Evolutionary conservation across 75 land plant species (phyloP).

Genomic region (Azolla pinnata): DNA sequence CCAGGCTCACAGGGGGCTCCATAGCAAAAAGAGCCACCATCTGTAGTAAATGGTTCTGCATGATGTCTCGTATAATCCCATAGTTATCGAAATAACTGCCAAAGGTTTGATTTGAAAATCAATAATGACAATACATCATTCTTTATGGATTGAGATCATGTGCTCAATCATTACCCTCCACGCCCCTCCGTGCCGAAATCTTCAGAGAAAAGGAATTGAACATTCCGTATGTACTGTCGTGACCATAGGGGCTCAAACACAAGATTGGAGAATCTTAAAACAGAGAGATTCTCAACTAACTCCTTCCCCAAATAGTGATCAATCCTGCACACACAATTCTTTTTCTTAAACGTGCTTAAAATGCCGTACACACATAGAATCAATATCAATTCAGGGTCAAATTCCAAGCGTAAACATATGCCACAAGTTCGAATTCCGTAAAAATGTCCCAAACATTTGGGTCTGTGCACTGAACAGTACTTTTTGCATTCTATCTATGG

Average conservation of each 20-base stretch:
- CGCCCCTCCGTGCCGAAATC: slow-evolving; percentile 99
- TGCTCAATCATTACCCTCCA: slow-evolving; percentile 62
- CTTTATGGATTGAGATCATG: background rate
- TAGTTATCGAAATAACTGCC: slow-evolving; percentile 86
- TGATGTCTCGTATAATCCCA: slow-evolving; percentile 91
- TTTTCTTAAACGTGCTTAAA: too few species aligned
- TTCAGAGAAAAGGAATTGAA: slow-evolving; percentile 90
- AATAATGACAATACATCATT: slow-evolving; percentile 1
- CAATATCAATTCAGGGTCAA: too few species aligned
- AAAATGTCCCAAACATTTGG: too few species aligned
- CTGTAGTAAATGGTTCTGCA: slow-evolving; percentile 91
- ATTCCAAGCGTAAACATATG: too few species aligned
- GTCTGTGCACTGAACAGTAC: background rate
- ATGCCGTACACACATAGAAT: too few species aligned
- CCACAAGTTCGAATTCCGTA: too few species aligned
- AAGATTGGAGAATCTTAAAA: slow-evolving; percentile 92
- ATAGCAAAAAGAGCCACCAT: slow-evolving; percentile 88
- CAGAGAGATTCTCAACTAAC: slow-evolving; percentile 88
- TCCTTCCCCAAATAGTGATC: slow-evolving; percentile 98
- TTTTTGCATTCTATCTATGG: too few species aligned
- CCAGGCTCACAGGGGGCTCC: slow-evolving; percentile 94
- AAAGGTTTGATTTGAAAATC: background rate
- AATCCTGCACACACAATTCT: slow-evolving; percentile 51
- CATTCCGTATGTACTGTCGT: slow-evolving; percentile 91
- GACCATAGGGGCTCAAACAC: slow-evolving; percentile 96